Evolutionary conservation across 352 stramenopile species (phyloP).

Genomic region (Thalassiosira hispida): DNA sequence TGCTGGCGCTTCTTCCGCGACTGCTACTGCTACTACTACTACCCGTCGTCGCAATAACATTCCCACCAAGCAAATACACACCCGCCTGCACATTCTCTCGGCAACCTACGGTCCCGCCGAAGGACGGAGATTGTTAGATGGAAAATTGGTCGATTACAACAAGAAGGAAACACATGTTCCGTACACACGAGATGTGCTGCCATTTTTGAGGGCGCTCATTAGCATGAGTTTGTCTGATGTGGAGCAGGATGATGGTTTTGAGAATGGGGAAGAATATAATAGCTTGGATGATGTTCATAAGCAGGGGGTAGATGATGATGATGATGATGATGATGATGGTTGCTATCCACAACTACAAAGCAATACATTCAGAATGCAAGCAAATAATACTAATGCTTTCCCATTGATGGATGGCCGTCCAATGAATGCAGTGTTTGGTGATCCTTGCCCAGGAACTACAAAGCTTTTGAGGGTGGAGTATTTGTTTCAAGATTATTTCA

Average conservation of each 20-base stretch:
- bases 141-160: conserved; percentile 26
- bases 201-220: conserved; percentile 42
- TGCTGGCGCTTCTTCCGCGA: too few relatives aligned
- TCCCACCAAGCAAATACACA: not conserved
- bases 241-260: conserved; percentile 3
- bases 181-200: conserved; percentile 57
- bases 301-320: not conserved
- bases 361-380: not conserved
- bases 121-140: conserved; percentile 40
- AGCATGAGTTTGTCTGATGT: not conserved
- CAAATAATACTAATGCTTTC: conserved; percentile 13
- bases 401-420: conserved; percentile 39
- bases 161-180: conserved; percentile 33
- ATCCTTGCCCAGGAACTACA: conserved; percentile 69
- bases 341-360: not conserved
- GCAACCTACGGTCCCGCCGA: conserved; percentile 61
- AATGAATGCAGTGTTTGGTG: conserved; percentile 76
- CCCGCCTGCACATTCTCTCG: conserved; percentile 47
- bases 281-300: not conserved
- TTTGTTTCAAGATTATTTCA: conserved; percentile 43
- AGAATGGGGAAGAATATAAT: conserved; percentile 1
- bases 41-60: too few relatives aligned
- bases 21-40: too few relatives aligned
- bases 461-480: conserved; percentile 65
- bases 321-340: not conserved